A percentile compares a stretch with the other conserved stretches of the same genome.
phyloP scores from a whole-genome alignment of 208 protist genomes.

The Acanthamoeba lugdunensis region DNA sequence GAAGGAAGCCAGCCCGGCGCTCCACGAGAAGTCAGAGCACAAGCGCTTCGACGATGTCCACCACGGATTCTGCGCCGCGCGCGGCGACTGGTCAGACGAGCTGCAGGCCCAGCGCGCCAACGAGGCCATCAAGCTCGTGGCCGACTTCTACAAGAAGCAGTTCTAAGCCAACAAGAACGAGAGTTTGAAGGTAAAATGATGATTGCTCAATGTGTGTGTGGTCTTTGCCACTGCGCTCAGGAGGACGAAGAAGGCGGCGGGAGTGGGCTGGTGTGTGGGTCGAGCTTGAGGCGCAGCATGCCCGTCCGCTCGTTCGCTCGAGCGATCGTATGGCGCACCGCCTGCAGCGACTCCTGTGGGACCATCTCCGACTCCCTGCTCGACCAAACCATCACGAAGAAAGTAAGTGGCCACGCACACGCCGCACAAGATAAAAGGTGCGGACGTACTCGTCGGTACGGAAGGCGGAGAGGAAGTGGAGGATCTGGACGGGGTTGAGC shows the following conservation, averaged over 20 bases:
- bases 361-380: constrained; percentile 20
- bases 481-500: constrained; percentile 43
- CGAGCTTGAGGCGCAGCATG: constrained; percentile 29
- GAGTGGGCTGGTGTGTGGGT: background rate
- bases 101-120: constrained; percentile 21
- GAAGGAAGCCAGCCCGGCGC: constrained; percentile 17
- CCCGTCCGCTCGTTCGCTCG: background rate
- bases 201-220: too few relatives aligned
- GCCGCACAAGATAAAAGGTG: background rate
- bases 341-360: constrained; percentile 47
- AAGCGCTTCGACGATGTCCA: constrained; percentile 33
- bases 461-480: constrained; percentile 30
- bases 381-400: too few relatives aligned
- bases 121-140: background rate
- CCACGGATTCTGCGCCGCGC: constrained; percentile 19
- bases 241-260: background rate
- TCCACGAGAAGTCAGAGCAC: constrained; percentile 20
- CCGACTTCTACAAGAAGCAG: constrained; percentile 30
- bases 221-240: too few relatives aligned
- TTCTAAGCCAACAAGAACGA: background rate
- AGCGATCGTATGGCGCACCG: constrained; percentile 11
- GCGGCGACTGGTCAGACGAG: constrained; percentile 12
- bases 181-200: too few relatives aligned
- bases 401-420: too few relatives aligned
- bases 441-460: constrained; percentile 29